Percentiles rank a stretch among this genome's conserved stretches.
These are phyloP conservation scores for Venturiaceae sp. DNA, from an alignment of 2,329 filamentous ascomycete genomes.

Conservation along the genomic window DNA sequence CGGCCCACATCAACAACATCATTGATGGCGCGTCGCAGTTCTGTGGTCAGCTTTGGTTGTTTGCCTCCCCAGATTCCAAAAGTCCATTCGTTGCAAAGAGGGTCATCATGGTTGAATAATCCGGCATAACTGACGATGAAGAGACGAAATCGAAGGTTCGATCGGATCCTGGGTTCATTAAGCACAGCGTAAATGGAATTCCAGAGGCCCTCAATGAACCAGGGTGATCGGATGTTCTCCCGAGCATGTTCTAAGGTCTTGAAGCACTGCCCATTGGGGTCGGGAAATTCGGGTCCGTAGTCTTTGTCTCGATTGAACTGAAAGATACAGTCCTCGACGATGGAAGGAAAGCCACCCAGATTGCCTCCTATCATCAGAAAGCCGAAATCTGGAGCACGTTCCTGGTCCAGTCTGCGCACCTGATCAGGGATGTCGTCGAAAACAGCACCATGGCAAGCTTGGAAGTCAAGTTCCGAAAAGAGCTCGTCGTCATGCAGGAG, in stretches of 20 bases:
- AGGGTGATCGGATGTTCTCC: background rate
- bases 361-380: conserved; percentile 10
- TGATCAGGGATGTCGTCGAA: conserved; percentile 9
- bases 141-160: background rate
- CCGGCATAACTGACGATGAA: conserved; percentile 8
- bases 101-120: conserved; percentile 9
- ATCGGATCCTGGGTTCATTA: conserved; percentile 1
- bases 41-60: conserved; percentile 2
- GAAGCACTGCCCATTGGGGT: conserved; percentile 6
- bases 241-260: conserved; percentile 1
- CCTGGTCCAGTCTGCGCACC: conserved; percentile 2
- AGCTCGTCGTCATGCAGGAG: conserved; percentile 3
- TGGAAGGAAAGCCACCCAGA: background rate
- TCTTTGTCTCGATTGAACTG: conserved; percentile 3
- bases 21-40: conserved; percentile 7
- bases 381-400: background rate
- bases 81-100: conserved; percentile 3
- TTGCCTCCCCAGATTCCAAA: conserved; percentile 9
- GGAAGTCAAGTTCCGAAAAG: conserved; percentile 6
- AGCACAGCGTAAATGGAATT: conserved; percentile 1
- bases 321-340: conserved; percentile 9
- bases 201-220: conserved; percentile 1
- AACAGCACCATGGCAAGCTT: conserved; percentile 9
- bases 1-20: conserved; percentile 4
- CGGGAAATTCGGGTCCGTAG: conserved; percentile 9